Percentiles rank a stretch among this genome's conserved stretches.
Conservation (phyloP, 2,329 filamentous ascomycete species). For the Ceratocystis papillata region DNA sequence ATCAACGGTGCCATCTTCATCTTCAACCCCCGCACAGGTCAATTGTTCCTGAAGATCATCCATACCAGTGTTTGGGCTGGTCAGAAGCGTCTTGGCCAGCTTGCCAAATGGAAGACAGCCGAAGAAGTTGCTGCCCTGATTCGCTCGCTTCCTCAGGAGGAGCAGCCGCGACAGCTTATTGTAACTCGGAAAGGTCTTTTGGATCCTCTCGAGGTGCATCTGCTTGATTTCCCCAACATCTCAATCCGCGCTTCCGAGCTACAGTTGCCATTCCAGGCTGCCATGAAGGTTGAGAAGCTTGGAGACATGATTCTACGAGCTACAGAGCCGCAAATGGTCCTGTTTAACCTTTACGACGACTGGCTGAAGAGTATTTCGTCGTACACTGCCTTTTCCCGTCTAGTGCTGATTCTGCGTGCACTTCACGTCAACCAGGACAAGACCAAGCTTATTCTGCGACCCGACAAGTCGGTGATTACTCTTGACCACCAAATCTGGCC, state of each 20-base stretch:
- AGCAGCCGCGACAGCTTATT: conserved; percentile 97
- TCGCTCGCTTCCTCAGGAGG: conserved; percentile 87
- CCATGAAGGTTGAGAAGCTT: conserved; percentile 99
- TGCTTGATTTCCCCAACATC: conserved; percentile 98
- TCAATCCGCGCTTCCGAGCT: conserved; percentile 95
- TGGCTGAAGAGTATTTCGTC: conserved; percentile 98
- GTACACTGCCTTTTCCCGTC: conserved; percentile 93
- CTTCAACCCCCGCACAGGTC: conserved; percentile 97
- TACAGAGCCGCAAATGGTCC: conserved; percentile 98
- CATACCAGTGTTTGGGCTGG: conserved; percentile 99
- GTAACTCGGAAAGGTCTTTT: conserved; percentile 94
- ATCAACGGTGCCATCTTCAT: conserved; percentile 99
- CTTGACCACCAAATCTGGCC: conserved; percentile 99
- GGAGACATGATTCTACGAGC: conserved; percentile 98
- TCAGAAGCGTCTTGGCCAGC: conserved; percentile 94
- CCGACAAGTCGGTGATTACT: conserved; percentile 96
- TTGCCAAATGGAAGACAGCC: conserved; percentile 99
- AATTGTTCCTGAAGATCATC: conserved; percentile 97
- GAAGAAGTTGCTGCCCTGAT: conserved; percentile 99
- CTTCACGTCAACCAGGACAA: conserved; percentile 97
- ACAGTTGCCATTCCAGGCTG: conserved; percentile 95
- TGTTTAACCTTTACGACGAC: conserved; percentile 98
- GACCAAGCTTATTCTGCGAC: conserved; percentile 87
- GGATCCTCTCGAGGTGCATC: conserved; percentile 90
- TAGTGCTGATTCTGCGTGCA: conserved; percentile 85